Evolutionary conservation across 495 filamentous ascomycete genomes (phyloP).

Genomic region (Pyrenula massariospora): DNA sequence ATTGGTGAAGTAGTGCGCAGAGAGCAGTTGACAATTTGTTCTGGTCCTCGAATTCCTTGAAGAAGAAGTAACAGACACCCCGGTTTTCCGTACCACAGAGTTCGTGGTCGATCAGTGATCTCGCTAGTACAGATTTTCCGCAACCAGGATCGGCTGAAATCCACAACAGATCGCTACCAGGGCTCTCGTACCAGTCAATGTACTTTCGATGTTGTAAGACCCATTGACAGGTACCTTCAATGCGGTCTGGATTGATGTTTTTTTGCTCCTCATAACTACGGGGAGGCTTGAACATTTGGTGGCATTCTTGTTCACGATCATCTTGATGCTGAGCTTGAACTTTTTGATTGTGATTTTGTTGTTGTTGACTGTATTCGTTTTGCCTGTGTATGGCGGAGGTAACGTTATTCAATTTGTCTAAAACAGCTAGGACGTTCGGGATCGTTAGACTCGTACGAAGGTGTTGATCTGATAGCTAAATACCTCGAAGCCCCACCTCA

Average conservation of each 20-base stretch:
- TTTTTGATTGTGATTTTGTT: not conserved
- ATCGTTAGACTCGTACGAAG: too few relatives aligned
- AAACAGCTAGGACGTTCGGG: too few relatives aligned
- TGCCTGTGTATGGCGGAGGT: too few relatives aligned
- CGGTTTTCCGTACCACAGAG: conserved; percentile 1
- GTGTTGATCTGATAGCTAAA: too few relatives aligned
- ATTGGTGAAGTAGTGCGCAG: conserved; percentile 28
- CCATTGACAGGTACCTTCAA: conserved; percentile 12
- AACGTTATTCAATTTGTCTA: too few relatives aligned
- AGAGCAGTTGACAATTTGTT: conserved; percentile 18
- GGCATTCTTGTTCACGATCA: conserved; percentile 14
- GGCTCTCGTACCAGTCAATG: conserved; percentile 14
- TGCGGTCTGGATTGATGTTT: conserved; percentile 14
- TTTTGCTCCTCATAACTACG: conserved; percentile 18
- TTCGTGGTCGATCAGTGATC: conserved; percentile 19
- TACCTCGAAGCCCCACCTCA: too few relatives aligned
- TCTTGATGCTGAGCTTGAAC: conserved; percentile 3
- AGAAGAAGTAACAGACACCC: conserved; percentile 33
- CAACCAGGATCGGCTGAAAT: conserved; percentile 32
- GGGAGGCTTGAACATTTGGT: conserved; percentile 14
- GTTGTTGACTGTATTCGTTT: too few relatives aligned
- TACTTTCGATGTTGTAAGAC: conserved; percentile 20
- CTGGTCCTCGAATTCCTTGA: conserved; percentile 27
- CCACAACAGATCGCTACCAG: conserved; percentile 24
- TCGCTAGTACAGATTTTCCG: conserved; percentile 31